These are phyloP conservation scores for Cercophora samala DNA, from an alignment of 495 filamentous ascomycete genomes.

Conservation along the genomic window DNA sequence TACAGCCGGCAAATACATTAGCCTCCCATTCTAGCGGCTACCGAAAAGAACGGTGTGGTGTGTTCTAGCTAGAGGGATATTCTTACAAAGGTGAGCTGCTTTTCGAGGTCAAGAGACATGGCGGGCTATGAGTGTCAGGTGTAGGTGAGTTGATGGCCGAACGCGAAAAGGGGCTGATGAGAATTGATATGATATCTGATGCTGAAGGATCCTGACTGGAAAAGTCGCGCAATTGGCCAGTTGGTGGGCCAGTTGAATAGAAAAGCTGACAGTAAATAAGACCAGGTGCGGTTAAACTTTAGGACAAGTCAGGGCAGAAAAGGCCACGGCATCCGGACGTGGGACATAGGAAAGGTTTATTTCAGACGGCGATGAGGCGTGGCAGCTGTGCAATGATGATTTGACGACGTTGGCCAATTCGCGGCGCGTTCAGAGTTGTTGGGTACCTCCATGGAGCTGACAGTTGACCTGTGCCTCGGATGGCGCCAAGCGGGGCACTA, in stretches of 20 bases:
- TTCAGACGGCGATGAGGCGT: background rate
- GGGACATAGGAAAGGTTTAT: background rate
- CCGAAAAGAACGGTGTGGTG: background rate
- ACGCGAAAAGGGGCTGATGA: background rate
- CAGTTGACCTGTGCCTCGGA: conserved; percentile 19
- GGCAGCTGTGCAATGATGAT: background rate
- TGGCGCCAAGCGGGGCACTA: conserved; percentile 3
- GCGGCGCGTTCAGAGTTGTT: conserved; percentile 1
- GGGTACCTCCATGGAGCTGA: conserved; percentile 11
- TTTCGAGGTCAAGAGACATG: conserved; percentile 76
- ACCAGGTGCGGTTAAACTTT: background rate
- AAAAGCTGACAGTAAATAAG: background rate
- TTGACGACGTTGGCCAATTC: conserved; percentile 9
- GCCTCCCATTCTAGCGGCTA: conserved; percentile 1
- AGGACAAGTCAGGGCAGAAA: background rate
- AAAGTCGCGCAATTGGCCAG: conserved; percentile 1
- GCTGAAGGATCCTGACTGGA: background rate
- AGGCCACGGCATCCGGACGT: background rate
- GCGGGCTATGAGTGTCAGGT: conserved; percentile 15
- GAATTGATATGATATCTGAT: background rate
- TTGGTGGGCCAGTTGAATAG: background rate
- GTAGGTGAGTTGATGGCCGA: background rate
- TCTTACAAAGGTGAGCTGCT: conserved; percentile 74
- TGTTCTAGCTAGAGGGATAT: conserved; percentile 1
- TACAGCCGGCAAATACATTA: conserved; percentile 34